phyloP scores from a whole-genome alignment of 768 basidiomycete species.

The Pilatotrama ljubarskyi region DNA sequence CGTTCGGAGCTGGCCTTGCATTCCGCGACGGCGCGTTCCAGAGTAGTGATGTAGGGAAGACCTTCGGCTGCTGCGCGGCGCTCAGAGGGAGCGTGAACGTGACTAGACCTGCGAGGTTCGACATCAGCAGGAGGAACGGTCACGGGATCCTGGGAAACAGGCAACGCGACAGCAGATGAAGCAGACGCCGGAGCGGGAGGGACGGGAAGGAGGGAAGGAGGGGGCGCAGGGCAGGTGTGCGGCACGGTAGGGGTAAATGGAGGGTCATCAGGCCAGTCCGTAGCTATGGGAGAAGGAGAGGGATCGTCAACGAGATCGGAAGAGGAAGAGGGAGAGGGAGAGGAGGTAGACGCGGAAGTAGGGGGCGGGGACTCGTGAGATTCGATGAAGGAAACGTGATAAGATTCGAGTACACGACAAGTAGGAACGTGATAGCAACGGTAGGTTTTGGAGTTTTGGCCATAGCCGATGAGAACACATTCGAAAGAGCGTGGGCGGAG shows the following conservation, averaged over 20 bases:
- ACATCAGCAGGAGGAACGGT: not conserved
- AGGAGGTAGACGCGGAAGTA: not conserved
- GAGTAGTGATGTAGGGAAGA: not conserved
- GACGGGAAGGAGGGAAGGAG: no score
- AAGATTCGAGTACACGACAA: slow-evolving; percentile 10
- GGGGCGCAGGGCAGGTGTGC: not conserved
- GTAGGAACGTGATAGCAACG: slow-evolving; percentile 22
- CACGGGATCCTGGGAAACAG: not conserved
- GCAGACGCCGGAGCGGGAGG: no score
- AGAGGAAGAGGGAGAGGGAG: not conserved
- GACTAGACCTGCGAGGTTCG: not conserved
- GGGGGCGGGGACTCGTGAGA: slow-evolving; percentile 21
- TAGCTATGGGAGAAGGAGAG: no score
- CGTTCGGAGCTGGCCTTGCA: slow-evolving; percentile 6
- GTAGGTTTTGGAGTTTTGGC: slow-evolving; percentile 27
- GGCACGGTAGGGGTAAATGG: not conserved
- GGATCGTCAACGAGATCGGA: not conserved
- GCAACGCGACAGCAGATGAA: not conserved
- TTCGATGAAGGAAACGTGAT: slow-evolving; percentile 20
- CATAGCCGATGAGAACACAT: slow-evolving; percentile 30
- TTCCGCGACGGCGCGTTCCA: slow-evolving; percentile 4
- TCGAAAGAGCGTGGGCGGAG: slow-evolving; percentile 21
- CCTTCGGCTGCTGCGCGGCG: slow-evolving; percentile 12
- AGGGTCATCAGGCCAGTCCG: not conserved
- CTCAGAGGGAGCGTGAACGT: slow-evolving; percentile 5